These are phyloP conservation scores for Cryptococcus neoformans DNA, from an alignment of 1,284 basidiomycete genomes.

Conservation along the genomic window DNA sequence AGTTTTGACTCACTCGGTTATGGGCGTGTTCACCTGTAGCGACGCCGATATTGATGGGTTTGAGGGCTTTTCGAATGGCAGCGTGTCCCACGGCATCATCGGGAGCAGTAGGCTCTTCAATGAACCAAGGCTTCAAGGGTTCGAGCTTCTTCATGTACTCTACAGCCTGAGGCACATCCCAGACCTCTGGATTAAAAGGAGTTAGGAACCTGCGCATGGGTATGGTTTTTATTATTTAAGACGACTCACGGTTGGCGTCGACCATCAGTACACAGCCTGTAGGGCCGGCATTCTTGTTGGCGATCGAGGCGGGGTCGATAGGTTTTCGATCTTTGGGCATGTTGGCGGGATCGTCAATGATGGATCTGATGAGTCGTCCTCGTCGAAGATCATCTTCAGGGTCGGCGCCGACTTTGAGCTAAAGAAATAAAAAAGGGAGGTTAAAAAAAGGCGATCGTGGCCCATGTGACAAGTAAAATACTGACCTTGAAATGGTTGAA, in stretches of 20 bases:
- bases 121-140: constrained; percentile 93
- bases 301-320: constrained; percentile 63
- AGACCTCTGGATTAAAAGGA: constrained; percentile 56
- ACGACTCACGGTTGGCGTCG: constrained; percentile 82
- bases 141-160: constrained; percentile 81
- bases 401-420: constrained; percentile 90
- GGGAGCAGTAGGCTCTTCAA: constrained; percentile 91
- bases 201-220: constrained; percentile 1
- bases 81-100: constrained; percentile 68
- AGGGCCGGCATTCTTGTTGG: constrained; percentile 89
- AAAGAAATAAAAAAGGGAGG: not conserved
- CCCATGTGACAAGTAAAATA: too few relatives aligned
- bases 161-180: constrained; percentile 93
- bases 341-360: constrained; percentile 79
- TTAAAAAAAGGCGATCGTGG: not conserved
- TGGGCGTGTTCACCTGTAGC: constrained; percentile 96
- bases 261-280: constrained; percentile 94
- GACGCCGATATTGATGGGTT: constrained; percentile 82
- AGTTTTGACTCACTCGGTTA: constrained; percentile 56
- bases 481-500: constrained; percentile 86
- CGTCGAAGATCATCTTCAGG: constrained; percentile 78
- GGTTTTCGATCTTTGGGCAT: constrained; percentile 51
- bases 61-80: constrained; percentile 58
- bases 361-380: constrained; percentile 80
- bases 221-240: too few relatives aligned